Base-by-base conservation (phyloP, 441 rosid genomes). In the Manihot esculenta region DNA sequence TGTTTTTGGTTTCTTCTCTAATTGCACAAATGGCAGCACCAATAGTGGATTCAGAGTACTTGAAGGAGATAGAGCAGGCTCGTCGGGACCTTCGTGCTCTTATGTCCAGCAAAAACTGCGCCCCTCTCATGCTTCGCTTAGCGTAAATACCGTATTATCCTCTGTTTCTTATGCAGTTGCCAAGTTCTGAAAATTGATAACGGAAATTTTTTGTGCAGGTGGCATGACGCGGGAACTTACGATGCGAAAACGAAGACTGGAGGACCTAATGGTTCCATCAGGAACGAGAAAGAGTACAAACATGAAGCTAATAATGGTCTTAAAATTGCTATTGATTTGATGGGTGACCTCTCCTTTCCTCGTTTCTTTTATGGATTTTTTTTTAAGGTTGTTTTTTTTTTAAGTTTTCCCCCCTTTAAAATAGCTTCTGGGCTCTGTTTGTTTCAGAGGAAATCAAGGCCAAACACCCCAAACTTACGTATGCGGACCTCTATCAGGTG, bases 161-260 rank as follows among this genome's bases (percentile, higher is more conserved):
- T 27, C 11, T 10, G 7, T 24, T 45, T 30, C 13, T 18, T 10
- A n/a, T 49, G 3, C 33, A 1, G 0, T 15, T 30, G 42, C 42
- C 15, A 20, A 58, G 15, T 58, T 58, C 3, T 14, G 13, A 21
- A 49, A 49, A 47, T 15, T 63, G 26, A 12, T 62, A 49, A 26
- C 27, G 63, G 61, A 35, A 50, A 53, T 54, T 15, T 23, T 15
- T 10, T 7, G 21, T 66, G 66, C 72, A 92, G 97, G 84, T 94
- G 95, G 97, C 97, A 92, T 62, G 94, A 94, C 42, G 99, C 97
- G 1, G 97, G 99, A 72, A 94, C 97, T 15, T 92, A 92, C 67
- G 94, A 92, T 77, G 88, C 88, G 0, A 83, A 76, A 61, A 86
- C 87, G n/a, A 87, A 80, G 79, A 92, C 88, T 0, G 97, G 97